Percentiles rank a stretch among this genome's conserved stretches.
These are phyloP conservation scores for Acer negundo DNA, from an alignment of 345 rosid genomes.

Conservation along the genomic window DNA sequence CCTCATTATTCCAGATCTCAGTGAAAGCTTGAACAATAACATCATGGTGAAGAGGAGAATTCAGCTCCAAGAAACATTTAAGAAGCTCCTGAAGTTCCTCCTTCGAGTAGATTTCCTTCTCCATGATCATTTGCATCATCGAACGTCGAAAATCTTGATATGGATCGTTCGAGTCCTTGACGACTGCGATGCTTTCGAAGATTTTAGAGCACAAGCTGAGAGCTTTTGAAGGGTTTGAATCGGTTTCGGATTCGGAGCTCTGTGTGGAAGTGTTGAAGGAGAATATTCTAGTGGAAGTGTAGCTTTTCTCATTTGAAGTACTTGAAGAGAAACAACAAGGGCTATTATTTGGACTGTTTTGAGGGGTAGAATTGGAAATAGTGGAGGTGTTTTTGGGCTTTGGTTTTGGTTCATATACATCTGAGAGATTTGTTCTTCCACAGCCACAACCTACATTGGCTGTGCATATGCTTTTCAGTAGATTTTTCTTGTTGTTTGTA, in stretches of 20 bases:
- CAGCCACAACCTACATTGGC: constrained; percentile 30
- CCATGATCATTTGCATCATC: constrained; percentile 59
- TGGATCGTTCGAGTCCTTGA: constrained; percentile 53
- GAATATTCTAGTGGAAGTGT: neutral
- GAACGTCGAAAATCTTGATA: constrained; percentile 52
- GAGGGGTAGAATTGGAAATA: neutral
- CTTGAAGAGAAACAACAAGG: constrained; percentile 9
- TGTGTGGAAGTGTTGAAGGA: neutral
- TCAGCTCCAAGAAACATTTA: constrained; percentile 50
- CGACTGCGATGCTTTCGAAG: constrained; percentile 44
- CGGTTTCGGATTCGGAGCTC: constrained; percentile 27
- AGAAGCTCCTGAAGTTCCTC: constrained; percentile 54
- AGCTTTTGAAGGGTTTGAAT: constrained; percentile 8
- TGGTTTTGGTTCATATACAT: constrained; percentile 39
- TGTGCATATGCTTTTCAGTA: constrained; percentile 21
- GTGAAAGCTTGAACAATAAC: constrained; percentile 50
- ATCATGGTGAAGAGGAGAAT: constrained; percentile 43
- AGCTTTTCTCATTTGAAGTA: neutral
- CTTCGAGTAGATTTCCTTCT: constrained; percentile 43
- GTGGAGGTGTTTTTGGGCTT: constrained; percentile 14
- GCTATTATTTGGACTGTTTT: neutral
- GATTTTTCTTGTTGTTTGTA: constrained; percentile 20
- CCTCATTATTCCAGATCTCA: constrained; percentile 43
- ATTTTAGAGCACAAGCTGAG: constrained; percentile 35
- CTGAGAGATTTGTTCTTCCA: constrained; percentile 33